These are phyloP conservation scores for Raphanus hybrid DNA, from an alignment of 441 rosid genomes.

Conservation along the genomic window DNA sequence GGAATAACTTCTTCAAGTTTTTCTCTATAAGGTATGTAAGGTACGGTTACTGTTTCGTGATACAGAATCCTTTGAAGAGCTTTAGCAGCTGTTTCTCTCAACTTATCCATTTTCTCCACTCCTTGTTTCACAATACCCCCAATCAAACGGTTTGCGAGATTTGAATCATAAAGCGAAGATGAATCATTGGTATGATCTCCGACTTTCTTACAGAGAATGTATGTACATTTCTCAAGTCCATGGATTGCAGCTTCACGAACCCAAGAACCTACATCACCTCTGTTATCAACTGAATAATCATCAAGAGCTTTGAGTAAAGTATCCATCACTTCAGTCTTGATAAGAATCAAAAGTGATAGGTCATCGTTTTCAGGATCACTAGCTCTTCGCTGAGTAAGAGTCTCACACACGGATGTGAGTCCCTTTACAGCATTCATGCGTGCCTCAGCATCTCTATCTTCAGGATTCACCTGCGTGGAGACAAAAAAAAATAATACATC, in stretches of 20 bases:
- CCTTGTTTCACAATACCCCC: constrained; percentile 86
- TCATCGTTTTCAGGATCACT: constrained; percentile 50
- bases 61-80: constrained; percentile 79
- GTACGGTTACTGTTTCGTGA: constrained; percentile 55
- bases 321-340: constrained; percentile 81
- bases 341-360: constrained; percentile 57
- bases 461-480: constrained; percentile 72
- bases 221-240: constrained; percentile 87
- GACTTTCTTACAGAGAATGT: constrained; percentile 66
- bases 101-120: constrained; percentile 93
- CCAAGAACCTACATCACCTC: constrained; percentile 99
- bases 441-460: constrained; percentile 97
- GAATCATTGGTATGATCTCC: constrained; percentile 38
- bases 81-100: constrained; percentile 91
- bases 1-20: constrained; percentile 76
- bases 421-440: constrained; percentile 94
- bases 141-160: constrained; percentile 66
- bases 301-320: constrained; percentile 82
- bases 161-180: constrained; percentile 55
- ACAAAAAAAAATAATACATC: constrained; percentile 21
- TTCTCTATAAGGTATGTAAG: constrained; percentile 74
- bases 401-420: constrained; percentile 81
- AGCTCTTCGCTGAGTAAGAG: constrained; percentile 55
- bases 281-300: constrained; percentile 93
- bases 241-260: constrained; percentile 97